Evolutionary conservation across 331 rosid genomes (phyloP).

Genomic region (Quercus phellos): DNA sequence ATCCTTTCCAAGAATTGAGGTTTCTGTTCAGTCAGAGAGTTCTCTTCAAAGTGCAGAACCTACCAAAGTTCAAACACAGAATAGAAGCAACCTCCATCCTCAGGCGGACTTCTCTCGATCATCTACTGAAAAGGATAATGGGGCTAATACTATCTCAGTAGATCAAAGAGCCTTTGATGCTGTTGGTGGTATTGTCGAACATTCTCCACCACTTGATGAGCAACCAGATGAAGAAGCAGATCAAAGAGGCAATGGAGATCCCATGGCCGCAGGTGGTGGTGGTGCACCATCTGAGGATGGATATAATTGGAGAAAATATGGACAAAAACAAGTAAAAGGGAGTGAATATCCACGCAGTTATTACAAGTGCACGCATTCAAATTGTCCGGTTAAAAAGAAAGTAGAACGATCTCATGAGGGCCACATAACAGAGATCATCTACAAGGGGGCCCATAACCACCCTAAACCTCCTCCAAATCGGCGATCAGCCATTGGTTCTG

Average conservation of each 20-base stretch:
- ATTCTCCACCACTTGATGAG: conserved; percentile 61
- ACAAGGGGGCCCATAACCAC: conserved; percentile 87
- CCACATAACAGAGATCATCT: conserved; percentile 89
- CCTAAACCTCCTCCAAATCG: conserved; percentile 76
- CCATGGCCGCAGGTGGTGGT: conserved; percentile 49
- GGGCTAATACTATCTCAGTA: conserved; percentile 25
- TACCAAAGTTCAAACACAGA: conserved; percentile 42
- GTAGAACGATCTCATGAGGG: conserved; percentile 92
- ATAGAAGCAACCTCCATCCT: conserved; percentile 40
- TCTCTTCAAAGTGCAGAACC: conserved; percentile 51
- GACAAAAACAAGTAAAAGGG: conserved; percentile 96
- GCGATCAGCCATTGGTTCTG: conserved; percentile 61
- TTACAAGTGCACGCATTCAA: conserved; percentile 83
- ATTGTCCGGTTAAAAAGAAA: conserved; percentile 89
- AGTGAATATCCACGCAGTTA: conserved; percentile 95
- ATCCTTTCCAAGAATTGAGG: conserved; percentile 51
- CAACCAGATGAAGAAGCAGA: conserved; percentile 70
- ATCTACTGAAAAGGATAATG: conserved; percentile 42
- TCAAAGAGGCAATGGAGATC: conserved; percentile 65
- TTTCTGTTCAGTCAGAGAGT: conserved; percentile 50
- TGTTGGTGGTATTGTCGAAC: conserved; percentile 35
- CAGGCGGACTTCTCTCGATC: conserved; percentile 44
- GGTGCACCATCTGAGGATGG: conserved; percentile 79
- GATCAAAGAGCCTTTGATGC: conserved; percentile 47
- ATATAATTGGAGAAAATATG: conserved; percentile 93